Base-by-base conservation (phyloP, 202 grass and related monocot species). In the Sporobolus alterniflorus region DNA sequence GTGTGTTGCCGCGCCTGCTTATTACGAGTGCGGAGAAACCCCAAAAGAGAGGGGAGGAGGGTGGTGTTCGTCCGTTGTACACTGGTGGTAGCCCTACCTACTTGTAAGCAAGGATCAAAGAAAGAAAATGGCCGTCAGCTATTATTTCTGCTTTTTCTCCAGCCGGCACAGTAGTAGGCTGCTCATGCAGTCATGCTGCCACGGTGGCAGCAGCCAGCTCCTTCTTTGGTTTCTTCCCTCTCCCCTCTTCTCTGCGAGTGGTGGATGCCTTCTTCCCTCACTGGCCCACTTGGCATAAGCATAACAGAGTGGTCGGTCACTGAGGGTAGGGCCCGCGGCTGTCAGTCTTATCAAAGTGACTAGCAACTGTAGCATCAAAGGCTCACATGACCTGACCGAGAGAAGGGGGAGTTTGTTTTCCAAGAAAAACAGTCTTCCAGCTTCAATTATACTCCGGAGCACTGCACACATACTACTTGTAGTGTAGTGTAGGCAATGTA, bases 71-170 rank as follows among this genome's bases (percentile, higher is more conserved):
- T 43, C 40, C 28, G 50, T 56, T 56, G 34, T 48, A 65, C 32
- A 26, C 39, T 55, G 40, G 49, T 65, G 22, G n/a, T 48, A 14
- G 55, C 13, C 5, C 6, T 63, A n/a, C 28, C 60, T 63, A 25
- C 29, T 41, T 29, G 72, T 83, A 42, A 18, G 57, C 33, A 69
- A 33, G 13, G 66, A 73, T 72, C 64, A 76, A 71, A 78, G 78
- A 49, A 9, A 46, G 65, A 47, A 83, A 83, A 72, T 79, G 89
- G 71, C 62, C 85, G 85, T 85, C 89, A 85, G 81, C 77, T 74
- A 82, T 82, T 91, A 74, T 82, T 71, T 75, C 85, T 91, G 85
- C 89, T 82, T 91, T 91, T 80, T 42, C 68, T 26, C 33, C 68
- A 20, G 80, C 43, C 68, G 25, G 68, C 10, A 28, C 79, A 29